These are phyloP conservation scores for Climacium dendroides DNA, from an alignment of 225 moss, liverwort and hornwort genomes.

Conservation along the genomic window DNA sequence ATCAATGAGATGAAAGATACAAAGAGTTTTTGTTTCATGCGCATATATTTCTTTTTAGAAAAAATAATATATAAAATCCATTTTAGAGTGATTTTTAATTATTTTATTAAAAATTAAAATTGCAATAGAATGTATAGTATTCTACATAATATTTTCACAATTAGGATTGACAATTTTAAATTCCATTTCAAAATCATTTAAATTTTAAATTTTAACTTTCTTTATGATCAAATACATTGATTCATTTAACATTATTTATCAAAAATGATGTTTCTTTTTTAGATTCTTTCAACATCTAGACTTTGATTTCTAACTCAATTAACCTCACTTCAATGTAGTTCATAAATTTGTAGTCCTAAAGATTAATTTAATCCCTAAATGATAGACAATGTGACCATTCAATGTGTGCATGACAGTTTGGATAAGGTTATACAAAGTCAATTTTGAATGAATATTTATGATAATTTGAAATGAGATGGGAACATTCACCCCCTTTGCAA, in stretches of 20 bases:
- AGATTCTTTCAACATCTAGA: neutral
- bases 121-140: neutral
- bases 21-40: neutral
- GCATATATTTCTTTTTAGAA: neutral
- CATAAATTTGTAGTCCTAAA: neutral
- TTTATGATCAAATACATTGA: neutral
- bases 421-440: neutral
- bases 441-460: neutral
- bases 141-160: neutral
- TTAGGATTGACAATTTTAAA: neutral
- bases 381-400: neutral
- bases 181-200: neutral
- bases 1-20: neutral
- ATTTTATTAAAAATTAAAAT: neutral
- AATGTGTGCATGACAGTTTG: fast-evolving
- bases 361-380: neutral
- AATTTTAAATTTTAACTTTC: neutral
- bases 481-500: fast-evolving
- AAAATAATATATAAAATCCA: neutral
- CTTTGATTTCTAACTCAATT: no score
- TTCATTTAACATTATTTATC: neutral
- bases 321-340: neutral
- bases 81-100: neutral
- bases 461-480: neutral
- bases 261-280: neutral